phyloP scores from a whole-genome alignment of 139 green algal species.

The Marvania coccoides region DNA sequence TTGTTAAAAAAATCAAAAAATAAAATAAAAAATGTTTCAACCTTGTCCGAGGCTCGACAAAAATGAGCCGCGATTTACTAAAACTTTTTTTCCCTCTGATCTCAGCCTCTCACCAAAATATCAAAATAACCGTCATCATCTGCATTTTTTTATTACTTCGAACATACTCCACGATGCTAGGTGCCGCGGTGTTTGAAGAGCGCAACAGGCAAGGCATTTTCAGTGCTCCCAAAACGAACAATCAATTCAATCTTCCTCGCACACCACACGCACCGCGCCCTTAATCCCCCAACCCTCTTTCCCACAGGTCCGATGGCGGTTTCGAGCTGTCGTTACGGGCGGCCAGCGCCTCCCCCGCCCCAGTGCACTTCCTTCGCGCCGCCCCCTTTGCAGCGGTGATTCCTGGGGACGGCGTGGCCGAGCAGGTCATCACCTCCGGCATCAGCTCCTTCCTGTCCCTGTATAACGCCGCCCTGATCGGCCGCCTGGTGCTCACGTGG shows the following conservation, averaged over 20 bases:
- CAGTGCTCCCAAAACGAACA: too few species aligned
- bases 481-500: slow-evolving; percentile 90
- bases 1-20: too few species aligned
- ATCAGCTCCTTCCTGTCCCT: slow-evolving; percentile 70
- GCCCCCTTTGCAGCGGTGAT: slow-evolving; percentile 84
- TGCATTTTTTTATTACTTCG: not conserved
- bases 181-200: slow-evolving; percentile 4
- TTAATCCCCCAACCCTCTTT: not conserved
- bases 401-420: slow-evolving; percentile 80
- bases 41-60: too few species aligned
- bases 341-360: not conserved
- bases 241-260: too few species aligned
- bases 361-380: slow-evolving; percentile 8
- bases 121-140: not conserved
- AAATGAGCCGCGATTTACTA: too few species aligned
- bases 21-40: too few species aligned
- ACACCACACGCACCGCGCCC: too few species aligned
- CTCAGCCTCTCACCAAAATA: not conserved
- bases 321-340: slow-evolving; percentile 15
- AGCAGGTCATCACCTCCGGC: slow-evolving; percentile 82
- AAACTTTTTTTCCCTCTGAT: not conserved
- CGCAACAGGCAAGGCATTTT: not conserved
- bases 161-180: not conserved
- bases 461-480: slow-evolving; percentile 94
- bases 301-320: slow-evolving; percentile 14